Percentiles rank a stretch among this genome's conserved stretches.
phyloP scores from a whole-genome alignment of 495 filamentous ascomycete species.

The Niebla homalea region DNA sequence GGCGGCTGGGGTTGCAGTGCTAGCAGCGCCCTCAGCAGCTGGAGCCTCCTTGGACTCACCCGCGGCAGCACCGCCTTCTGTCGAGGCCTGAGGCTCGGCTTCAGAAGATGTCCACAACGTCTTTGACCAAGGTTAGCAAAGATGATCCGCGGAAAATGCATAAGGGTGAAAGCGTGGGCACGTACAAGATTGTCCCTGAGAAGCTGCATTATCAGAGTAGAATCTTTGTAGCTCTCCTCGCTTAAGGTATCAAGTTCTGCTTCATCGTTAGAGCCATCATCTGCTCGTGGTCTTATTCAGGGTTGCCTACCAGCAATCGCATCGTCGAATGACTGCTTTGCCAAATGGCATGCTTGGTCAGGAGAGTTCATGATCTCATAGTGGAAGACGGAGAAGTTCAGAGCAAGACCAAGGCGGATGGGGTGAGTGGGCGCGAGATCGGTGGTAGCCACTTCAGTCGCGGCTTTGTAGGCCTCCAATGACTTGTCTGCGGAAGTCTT shows the following conservation, averaged over 20 bases:
- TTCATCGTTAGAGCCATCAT: slow-evolving; percentile 14
- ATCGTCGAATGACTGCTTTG: slow-evolving; percentile 99
- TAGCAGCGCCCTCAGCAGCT: slow-evolving; percentile 36
- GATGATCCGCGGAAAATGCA: neutral
- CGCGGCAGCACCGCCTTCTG: slow-evolving; percentile 41
- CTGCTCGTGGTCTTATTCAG: neutral
- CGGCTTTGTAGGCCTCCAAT: slow-evolving; percentile 95
- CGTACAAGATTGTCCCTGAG: slow-evolving; percentile 96
- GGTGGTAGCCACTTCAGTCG: slow-evolving; percentile 95
- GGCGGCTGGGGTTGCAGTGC: slow-evolving; percentile 24
- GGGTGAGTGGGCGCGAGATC: slow-evolving; percentile 97
- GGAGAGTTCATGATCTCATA: slow-evolving; percentile 99
- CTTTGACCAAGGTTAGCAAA: slow-evolving; percentile 32
- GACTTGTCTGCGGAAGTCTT: slow-evolving; percentile 94
- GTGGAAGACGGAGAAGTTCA: slow-evolving; percentile 99
- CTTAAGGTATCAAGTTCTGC: slow-evolving; percentile 93
- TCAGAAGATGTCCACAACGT: slow-evolving; percentile 99
- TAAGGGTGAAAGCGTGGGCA: neutral
- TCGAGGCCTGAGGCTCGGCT: slow-evolving; percentile 58
- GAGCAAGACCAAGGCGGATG: slow-evolving; percentile 93
- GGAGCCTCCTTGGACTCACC: slow-evolving; percentile 40
- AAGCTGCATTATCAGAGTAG: slow-evolving; percentile 98
- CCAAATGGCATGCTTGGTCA: slow-evolving; percentile 96
- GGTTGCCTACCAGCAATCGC: slow-evolving; percentile 76
- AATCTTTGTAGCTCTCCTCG: slow-evolving; percentile 99